Evolutionary conservation across 169 alveolate genomes (phyloP), one percentile per base, ranked within the genome.

Genomic region (Cryptosporidium xiaoi): DNA sequence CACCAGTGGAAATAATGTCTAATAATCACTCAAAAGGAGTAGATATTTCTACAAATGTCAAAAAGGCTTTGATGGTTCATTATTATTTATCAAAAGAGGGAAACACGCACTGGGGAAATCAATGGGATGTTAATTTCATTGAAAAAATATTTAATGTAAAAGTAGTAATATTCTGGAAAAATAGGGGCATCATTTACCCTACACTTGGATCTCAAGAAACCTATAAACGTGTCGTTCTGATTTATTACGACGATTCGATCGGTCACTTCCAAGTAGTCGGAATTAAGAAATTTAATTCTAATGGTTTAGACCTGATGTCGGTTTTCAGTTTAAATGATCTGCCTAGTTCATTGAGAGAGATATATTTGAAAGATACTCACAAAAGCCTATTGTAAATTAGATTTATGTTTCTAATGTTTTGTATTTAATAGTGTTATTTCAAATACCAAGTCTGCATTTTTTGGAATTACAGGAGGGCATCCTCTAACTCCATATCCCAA

Each of bases 401-500:
- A 29, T 6, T 34, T 53, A 34, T 16, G n/a, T 16, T 36, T 34
- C 33, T 44, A 56, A 24, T 60, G 64, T 29, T 77, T 62, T 46
- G 71, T 40, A 36, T 60, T 77, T 34, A 90, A 77, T 51, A 89
- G 50, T 67, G 90, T 87, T 24, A 90, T 90, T 67, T 90, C 93
- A 51, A 90, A 90, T 51, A 64, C 90, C 16, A 90, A 82, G 34
- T 71, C 91, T 18, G 93, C 93, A 36, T 82, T 84, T 51, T 84
- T 83, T 5, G 93, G 93, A 40, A 90, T 90, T 24, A 77, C 71
- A 16, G 87, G 87, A 18, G 93, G 91, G 31, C 84, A 90, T 18
- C 93, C 93, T 46, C 64, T 77, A 44, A 48, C 48, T n/a, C 93
- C 93, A 66, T 90, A 83, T 18, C 93, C 91, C 82, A 84, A 83